Evolutionary conservation across 1,139 yeast species (phyloP).

Genomic region (Saccharomyces hybrid): DNA sequence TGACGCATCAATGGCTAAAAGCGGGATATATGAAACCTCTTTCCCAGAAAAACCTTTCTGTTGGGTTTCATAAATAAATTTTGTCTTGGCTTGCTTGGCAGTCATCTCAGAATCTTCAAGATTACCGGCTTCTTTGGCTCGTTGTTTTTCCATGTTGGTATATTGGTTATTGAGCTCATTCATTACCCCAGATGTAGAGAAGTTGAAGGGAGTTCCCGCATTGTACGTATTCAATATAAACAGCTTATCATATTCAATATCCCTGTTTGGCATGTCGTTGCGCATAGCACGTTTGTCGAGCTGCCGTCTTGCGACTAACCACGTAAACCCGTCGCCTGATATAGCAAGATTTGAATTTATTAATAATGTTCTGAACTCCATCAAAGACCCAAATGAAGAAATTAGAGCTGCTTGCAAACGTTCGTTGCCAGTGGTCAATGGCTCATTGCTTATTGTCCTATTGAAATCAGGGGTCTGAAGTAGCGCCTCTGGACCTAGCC

Average conservation of each 20-base stretch:
- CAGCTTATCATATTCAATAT: slow-evolving; percentile 38
- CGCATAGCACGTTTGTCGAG: slow-evolving; percentile 34
- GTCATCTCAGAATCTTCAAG: slow-evolving; percentile 2
- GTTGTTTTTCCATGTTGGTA: slow-evolving; percentile 5
- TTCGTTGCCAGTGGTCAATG: slow-evolving; percentile 27
- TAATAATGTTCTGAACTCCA: slow-evolving; percentile 57
- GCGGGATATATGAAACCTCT: slow-evolving; percentile 43
- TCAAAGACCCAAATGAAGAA: slow-evolving; percentile 58
- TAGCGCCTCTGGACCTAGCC: slow-evolving; percentile 28
- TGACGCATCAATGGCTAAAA: slow-evolving; percentile 63
- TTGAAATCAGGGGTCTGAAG: slow-evolving; percentile 39
- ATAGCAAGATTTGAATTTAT: slow-evolving; percentile 55
- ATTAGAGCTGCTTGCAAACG: slow-evolving; percentile 39
- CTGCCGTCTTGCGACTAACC: slow-evolving; percentile 48
- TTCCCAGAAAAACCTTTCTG: slow-evolving; percentile 3
- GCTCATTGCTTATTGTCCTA: slow-evolving; percentile 34
- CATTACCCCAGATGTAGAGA: slow-evolving; percentile 28
- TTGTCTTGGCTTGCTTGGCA: neutral
- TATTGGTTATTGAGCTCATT: slow-evolving; percentile 15
- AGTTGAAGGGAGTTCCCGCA: slow-evolving; percentile 53
- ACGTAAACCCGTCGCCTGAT: slow-evolving; percentile 68
- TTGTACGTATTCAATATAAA: slow-evolving; percentile 71
- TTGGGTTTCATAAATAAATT: neutral
- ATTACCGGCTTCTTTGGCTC: slow-evolving; percentile 1
- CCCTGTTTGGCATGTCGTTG: slow-evolving; percentile 12